These are phyloP conservation scores for Gynostemma pentaphyllum DNA, from an alignment of 306 rosid species.

Conservation along the genomic window DNA sequence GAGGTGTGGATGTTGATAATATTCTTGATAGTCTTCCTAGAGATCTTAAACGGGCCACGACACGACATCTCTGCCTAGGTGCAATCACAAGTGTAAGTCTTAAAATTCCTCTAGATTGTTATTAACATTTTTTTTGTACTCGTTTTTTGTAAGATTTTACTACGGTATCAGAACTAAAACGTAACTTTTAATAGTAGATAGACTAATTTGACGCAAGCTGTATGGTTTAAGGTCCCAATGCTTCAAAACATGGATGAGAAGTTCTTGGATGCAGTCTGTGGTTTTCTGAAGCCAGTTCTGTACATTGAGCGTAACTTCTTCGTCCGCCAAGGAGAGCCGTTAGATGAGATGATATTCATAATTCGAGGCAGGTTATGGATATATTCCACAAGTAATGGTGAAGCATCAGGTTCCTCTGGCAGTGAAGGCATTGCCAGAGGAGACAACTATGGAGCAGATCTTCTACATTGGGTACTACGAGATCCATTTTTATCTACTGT, in stretches of 20 bases:
- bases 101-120: not conserved
- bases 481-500: not conserved
- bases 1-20: not conserved
- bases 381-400: not conserved
- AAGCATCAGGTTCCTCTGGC: not conserved
- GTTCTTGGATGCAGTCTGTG: slow-evolving; percentile 7
- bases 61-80: slow-evolving; percentile 52
- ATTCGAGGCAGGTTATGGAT: slow-evolving; percentile 5
- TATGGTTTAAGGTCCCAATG: slow-evolving; percentile 15
- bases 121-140: not conserved
- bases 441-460: not conserved
- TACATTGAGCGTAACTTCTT: slow-evolving; percentile 8
- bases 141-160: no score
- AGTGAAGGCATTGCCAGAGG: not conserved
- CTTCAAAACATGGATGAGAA: not conserved
- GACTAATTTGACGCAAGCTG: no score
- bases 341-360: slow-evolving; percentile 16
- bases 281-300: slow-evolving; percentile 8
- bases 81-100: slow-evolving; percentile 41
- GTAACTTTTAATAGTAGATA: no score
- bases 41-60: slow-evolving; percentile 8
- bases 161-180: no score
- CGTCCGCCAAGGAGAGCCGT: slow-evolving; percentile 11
- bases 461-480: not conserved
- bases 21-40: slow-evolving; percentile 1